Evolutionary conservation across 495 filamentous ascomycete genomes (phyloP).

Genomic region (Lichenothelia convexa): DNA sequence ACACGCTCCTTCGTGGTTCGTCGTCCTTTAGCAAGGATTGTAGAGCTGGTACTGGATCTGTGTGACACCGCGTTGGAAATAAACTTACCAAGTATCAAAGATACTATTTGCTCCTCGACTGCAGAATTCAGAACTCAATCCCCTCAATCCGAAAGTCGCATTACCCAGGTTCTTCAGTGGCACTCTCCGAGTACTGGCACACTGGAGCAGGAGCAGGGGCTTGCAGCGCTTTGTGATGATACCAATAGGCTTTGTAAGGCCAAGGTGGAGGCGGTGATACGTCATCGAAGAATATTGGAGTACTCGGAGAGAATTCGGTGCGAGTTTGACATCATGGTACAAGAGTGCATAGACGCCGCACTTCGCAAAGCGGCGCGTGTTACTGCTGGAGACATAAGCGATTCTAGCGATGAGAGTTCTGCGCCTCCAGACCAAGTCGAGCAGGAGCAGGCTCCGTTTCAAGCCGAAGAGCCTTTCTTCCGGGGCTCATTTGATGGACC

Average conservation of each 20-base stretch:
- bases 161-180: constrained; percentile 88
- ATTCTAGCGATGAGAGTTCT: constrained; percentile 38
- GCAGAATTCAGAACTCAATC: constrained; percentile 65
- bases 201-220: constrained; percentile 83
- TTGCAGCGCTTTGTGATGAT: constrained; percentile 72
- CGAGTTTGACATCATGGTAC: constrained; percentile 76
- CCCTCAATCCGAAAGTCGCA: constrained; percentile 81
- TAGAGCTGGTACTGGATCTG: constrained; percentile 83
- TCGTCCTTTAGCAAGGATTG: constrained; percentile 74
- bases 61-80: constrained; percentile 94
- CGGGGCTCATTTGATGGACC: constrained; percentile 36
- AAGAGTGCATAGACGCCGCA: constrained; percentile 86
- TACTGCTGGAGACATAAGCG: constrained; percentile 65
- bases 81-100: constrained; percentile 79
- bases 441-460: constrained; percentile 6
- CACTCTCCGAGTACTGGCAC: constrained; percentile 80
- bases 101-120: constrained; percentile 46
- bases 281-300: constrained; percentile 82
- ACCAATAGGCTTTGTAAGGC: constrained; percentile 64
- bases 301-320: constrained; percentile 89
- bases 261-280: constrained; percentile 83
- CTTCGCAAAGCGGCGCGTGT: constrained; percentile 79
- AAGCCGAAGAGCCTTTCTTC: constrained; percentile 30
- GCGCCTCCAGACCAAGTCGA: constrained; percentile 24
- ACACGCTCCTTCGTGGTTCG: constrained; percentile 74